Evolutionary conservation across 129 eudicot genomes (phyloP).

Genomic region (Flaveria linearis): DNA sequence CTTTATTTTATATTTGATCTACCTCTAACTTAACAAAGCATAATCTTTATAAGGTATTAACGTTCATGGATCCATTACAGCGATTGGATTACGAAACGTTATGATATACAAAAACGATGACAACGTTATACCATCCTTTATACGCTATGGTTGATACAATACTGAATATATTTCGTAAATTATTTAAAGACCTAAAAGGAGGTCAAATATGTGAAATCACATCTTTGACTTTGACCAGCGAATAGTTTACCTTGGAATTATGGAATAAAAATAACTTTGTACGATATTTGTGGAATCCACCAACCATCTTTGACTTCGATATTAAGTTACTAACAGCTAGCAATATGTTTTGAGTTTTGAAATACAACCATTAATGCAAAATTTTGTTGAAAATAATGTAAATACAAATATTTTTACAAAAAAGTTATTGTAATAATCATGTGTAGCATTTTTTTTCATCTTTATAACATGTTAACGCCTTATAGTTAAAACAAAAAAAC

Average conservation of each 20-base stretch:
- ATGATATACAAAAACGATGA: background rate
- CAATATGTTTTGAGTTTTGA: background rate
- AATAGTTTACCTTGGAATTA: background rate
- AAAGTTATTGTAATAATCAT: background rate
- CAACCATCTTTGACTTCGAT: background rate
- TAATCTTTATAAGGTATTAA: too few relatives aligned
- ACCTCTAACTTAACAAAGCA: too few relatives aligned
- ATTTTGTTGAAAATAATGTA: background rate
- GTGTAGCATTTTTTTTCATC: background rate
- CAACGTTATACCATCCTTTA: background rate
- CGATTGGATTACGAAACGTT: background rate
- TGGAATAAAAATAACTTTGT: background rate
- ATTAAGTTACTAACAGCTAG: background rate
- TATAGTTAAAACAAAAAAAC: background rate
- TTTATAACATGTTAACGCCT: background rate
- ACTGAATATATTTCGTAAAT: too few relatives aligned
- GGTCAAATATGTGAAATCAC: background rate
- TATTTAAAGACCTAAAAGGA: background rate
- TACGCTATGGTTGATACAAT: too few relatives aligned
- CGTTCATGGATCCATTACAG: background rate
- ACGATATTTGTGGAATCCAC: background rate
- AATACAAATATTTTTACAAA: too few relatives aligned
- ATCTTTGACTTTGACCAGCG: constrained; percentile 6
- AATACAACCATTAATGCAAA: background rate
- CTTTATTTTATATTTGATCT: too few relatives aligned